phyloP scores from a whole-genome alignment of 2,329 filamentous ascomycete genomes.

The Beauveria medogensis region DNA sequence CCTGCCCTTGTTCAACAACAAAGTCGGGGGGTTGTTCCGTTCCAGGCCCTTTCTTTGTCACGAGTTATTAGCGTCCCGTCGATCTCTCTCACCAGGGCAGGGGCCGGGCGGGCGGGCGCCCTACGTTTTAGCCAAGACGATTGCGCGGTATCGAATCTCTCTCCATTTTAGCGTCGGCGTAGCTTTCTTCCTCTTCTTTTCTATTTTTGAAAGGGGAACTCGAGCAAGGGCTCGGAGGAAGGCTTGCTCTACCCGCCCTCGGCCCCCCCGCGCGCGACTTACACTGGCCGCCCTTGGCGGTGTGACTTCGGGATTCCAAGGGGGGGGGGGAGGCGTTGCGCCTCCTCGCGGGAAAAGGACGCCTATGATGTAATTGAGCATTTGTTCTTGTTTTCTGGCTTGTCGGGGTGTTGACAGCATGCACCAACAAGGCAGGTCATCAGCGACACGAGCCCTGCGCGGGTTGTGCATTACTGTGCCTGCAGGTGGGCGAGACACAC shows the following conservation, averaged over 20 bases:
- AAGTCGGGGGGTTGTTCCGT: too few species aligned
- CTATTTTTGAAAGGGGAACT: too few species aligned
- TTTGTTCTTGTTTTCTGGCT: not conserved
- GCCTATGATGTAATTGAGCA: not conserved
- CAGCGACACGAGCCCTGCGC: not conserved
- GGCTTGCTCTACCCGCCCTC: not conserved
- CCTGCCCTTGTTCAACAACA: not conserved
- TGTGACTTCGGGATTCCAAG: too few species aligned
- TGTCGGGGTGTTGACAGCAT: not conserved
- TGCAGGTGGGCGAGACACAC: not conserved
- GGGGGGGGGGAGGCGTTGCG: not conserved
- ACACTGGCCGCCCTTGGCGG: not conserved
- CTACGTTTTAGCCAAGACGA: too few species aligned
- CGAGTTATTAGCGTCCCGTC: not conserved
- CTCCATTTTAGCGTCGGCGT: not conserved
- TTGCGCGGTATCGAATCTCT: not conserved
- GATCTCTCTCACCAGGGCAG: not conserved
- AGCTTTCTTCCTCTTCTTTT: not conserved
- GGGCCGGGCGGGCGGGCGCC: too few species aligned
- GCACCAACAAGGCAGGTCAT: not conserved
- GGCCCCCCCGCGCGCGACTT: not conserved
- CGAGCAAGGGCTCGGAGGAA: not conserved
- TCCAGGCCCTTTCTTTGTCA: too few species aligned
- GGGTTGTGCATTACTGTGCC: not conserved
- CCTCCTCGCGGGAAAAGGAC: not conserved